Conservation (phyloP, 1,284 basidiomycete species). For the Ceratobasidium sp. region DNA sequence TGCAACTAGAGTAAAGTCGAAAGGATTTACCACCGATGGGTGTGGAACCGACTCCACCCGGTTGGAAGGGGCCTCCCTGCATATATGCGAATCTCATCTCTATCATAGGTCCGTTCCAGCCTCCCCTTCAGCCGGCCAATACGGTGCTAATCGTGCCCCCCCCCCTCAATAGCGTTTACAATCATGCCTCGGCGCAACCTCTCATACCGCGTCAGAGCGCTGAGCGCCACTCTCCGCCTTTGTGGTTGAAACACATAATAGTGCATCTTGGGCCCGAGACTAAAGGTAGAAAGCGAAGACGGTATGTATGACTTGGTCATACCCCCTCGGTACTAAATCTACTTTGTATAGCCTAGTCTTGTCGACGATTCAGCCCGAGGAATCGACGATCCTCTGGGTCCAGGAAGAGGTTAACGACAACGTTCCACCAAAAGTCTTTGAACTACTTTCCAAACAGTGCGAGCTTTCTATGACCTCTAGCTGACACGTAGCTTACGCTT, state of each 20-base stretch:
- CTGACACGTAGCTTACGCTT: background rate
- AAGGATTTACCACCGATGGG: background rate
- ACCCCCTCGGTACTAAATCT: background rate
- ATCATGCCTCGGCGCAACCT: background rate
- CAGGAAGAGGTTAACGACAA: slow-evolving; percentile 12
- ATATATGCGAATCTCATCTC: background rate
- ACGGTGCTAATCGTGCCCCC: too few species aligned
- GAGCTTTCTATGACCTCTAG: background rate
- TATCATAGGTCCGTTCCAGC: background rate
- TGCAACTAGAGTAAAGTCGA: background rate
- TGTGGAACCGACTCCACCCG: background rate
- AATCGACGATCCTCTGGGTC: slow-evolving; percentile 10
- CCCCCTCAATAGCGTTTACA: background rate
- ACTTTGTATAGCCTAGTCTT: background rate
- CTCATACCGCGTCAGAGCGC: background rate
- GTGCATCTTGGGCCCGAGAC: background rate
- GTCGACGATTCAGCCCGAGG: background rate
- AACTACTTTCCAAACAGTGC: background rate
- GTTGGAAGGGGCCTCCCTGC: background rate
- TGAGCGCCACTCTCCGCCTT: background rate
- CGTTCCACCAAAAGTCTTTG: background rate
- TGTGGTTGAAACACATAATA: background rate
- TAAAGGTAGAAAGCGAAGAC: slow-evolving; percentile 6
- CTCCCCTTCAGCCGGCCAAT: background rate
- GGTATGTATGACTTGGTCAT: background rate